Conservation (phyloP, 495 filamentous ascomycete species). For the Hypoxylon trugodes region DNA sequence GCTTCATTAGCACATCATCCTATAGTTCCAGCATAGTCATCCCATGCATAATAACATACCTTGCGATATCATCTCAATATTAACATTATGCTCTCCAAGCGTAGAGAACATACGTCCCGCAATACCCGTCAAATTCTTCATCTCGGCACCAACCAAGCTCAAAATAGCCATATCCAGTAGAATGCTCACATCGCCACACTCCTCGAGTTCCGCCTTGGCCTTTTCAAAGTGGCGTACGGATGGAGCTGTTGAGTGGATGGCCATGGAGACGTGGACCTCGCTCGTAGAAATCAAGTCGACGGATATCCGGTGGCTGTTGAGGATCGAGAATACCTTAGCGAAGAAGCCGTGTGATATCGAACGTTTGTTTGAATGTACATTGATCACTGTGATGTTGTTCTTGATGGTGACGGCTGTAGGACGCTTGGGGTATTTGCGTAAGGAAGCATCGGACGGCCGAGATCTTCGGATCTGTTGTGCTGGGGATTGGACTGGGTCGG, state of each 20-base stretch:
- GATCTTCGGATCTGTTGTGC: constrained; percentile 56
- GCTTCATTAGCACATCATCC: constrained; percentile 32
- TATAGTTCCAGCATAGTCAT: background rate
- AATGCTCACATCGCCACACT: constrained; percentile 85
- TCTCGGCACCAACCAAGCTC: constrained; percentile 87
- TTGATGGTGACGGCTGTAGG: constrained; percentile 98
- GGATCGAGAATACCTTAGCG: constrained; percentile 84
- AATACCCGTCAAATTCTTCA: constrained; percentile 94
- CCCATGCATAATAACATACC: constrained; percentile 60
- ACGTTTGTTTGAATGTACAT: constrained; percentile 92
- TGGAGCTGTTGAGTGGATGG: constrained; percentile 80
- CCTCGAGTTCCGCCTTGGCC: constrained; percentile 72
- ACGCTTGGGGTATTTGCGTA: constrained; percentile 64
- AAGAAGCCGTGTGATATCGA: constrained; percentile 88
- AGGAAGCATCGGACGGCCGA: constrained; percentile 52
- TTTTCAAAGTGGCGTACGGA: constrained; percentile 70
- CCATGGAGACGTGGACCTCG: constrained; percentile 96
- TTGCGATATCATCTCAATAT: constrained; percentile 98
- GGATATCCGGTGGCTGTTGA: constrained; percentile 79
- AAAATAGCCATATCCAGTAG: constrained; percentile 90
- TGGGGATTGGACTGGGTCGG: constrained; percentile 56
- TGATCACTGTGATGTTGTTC: constrained; percentile 88
- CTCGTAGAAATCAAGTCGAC: constrained; percentile 94
- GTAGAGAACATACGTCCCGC: constrained; percentile 90
- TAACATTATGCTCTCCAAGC: constrained; percentile 85